Conservation (phyloP, 306 rosid species). For the Bauhinia variegata region DNA sequence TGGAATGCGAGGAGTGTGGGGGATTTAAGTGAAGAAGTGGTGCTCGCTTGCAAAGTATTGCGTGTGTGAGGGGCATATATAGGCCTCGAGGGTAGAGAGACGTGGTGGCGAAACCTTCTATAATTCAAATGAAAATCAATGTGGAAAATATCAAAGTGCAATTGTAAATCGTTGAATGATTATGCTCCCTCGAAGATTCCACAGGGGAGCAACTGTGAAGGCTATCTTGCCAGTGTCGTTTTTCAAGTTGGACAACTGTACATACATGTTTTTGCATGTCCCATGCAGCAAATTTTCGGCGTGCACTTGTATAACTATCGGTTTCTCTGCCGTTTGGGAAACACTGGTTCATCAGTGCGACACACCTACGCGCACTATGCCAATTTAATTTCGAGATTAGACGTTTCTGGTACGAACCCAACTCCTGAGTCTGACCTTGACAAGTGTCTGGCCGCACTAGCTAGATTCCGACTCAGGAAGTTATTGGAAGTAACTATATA, state of each 20-base stretch:
- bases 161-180: constrained; percentile 38
- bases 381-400: constrained; percentile 42
- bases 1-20: too few species aligned
- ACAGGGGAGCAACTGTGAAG: constrained; percentile 17
- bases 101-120: not conserved
- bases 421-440: constrained; percentile 30
- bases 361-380: constrained; percentile 31
- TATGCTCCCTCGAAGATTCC: constrained; percentile 52
- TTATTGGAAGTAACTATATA: not conserved
- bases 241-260: not conserved
- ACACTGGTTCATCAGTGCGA: constrained; percentile 26
- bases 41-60: constrained; percentile 39
- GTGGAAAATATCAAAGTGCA: too few species aligned
- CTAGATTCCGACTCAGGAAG: constrained; percentile 22
- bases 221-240: constrained; percentile 31
- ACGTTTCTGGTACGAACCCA: constrained; percentile 58
- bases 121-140: constrained; percentile 6
- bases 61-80: constrained; percentile 45
- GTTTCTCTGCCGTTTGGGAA: not conserved
- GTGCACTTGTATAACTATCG: not conserved
- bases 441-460: constrained; percentile 14
- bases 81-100: constrained; percentile 29
- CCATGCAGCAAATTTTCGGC: constrained; percentile 46
- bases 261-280: constrained; percentile 47
- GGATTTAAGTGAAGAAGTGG: not conserved